A percentile compares a stretch with the other conserved stretches of the same genome.
These are phyloP conservation scores for Dioscorea alata DNA, from an alignment of 106 monocot genomes.

Conservation along the genomic window DNA sequence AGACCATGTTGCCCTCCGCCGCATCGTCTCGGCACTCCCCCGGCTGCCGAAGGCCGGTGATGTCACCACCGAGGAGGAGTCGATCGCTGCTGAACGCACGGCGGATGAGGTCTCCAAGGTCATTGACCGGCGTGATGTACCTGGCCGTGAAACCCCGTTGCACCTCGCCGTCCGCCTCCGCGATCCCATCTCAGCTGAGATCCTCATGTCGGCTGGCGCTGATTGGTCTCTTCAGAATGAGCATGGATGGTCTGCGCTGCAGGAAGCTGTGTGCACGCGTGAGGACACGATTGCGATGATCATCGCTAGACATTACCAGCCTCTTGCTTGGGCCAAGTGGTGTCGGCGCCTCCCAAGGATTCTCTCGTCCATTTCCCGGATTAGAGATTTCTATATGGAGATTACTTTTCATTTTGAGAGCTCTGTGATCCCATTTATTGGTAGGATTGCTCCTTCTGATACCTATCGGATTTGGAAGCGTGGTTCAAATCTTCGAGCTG, in stretches of 20 bases:
- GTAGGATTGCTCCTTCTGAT: conserved; percentile 84
- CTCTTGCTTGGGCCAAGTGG: conserved; percentile 98
- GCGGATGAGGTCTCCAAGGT: conserved; percentile 73
- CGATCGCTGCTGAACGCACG: conserved; percentile 44
- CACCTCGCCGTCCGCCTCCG: conserved; percentile 91
- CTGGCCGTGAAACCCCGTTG: conserved; percentile 88
- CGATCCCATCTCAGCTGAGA: conserved; percentile 73
- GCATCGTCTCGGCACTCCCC: conserved; percentile 59
- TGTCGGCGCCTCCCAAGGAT: conserved; percentile 89
- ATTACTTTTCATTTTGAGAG: conserved; percentile 98
- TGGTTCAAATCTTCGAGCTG: conserved; percentile 70
- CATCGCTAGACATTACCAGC: conserved; percentile 94
- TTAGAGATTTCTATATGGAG: conserved; percentile 98
- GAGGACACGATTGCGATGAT: conserved; percentile 82
- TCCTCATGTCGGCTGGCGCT: conserved; percentile 95
- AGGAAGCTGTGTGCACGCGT: conserved; percentile 84
- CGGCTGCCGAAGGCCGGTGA: conserved; percentile 78
- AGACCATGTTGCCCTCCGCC: conserved; percentile 71
- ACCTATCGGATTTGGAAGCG: conserved; percentile 97
- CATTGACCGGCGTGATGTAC: conserved; percentile 91
- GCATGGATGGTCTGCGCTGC: conserved; percentile 92
- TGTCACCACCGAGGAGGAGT: conserved; percentile 74
- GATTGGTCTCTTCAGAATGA: conserved; percentile 98
- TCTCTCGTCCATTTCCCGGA: conserved; percentile 58
- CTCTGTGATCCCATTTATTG: conserved; percentile 92